Percentiles rank a stretch among this genome's conserved stretches.
Conservation (phyloP, 2,329 filamentous ascomycete genomes). For the Trichophyton verrucosum region DNA sequence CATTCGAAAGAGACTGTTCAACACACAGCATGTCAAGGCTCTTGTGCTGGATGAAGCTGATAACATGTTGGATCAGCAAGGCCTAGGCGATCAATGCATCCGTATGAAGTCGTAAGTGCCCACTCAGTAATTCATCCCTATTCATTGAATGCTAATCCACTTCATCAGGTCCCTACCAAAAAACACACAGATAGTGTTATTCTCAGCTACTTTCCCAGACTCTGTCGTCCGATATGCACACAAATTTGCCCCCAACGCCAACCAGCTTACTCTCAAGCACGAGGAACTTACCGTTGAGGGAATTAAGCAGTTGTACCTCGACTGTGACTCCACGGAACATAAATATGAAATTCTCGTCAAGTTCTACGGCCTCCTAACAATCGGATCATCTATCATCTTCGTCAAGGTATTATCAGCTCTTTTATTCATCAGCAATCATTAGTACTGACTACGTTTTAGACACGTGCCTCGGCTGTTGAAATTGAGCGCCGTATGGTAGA, state of each 20-base stretch:
- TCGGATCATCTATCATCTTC: conserved; percentile 96
- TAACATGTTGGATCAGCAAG: conserved; percentile 96
- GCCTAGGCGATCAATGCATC: conserved; percentile 86
- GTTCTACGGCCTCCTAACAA: conserved; percentile 90
- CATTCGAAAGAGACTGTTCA: conserved; percentile 63
- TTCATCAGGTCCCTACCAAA: conserved; percentile 54
- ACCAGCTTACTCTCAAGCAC: conserved; percentile 74
- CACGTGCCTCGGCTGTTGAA: conserved; percentile 68
- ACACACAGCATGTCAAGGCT: conserved; percentile 59
- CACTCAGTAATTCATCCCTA: neutral
- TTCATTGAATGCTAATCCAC: neutral
- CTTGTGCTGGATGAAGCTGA: conserved; percentile 94
- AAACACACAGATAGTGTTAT: conserved; percentile 75
- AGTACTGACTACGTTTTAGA: conserved; percentile 38
- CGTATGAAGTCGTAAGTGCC: conserved; percentile 67
- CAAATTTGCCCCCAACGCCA: conserved; percentile 73
- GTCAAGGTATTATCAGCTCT: conserved; percentile 54
- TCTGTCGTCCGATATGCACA: conserved; percentile 74
- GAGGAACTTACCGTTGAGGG: conserved; percentile 92
- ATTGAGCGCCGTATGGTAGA: conserved; percentile 76
- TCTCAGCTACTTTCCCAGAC: conserved; percentile 86
- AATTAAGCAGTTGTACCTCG: conserved; percentile 96
- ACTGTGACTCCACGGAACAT: conserved; percentile 66
- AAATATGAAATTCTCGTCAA: conserved; percentile 85
- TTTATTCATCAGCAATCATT: neutral